A percentile compares a stretch with the other conserved stretches of the same genome.
Evolutionary conservation across 2,329 filamentous ascomycete species (phyloP).

Genomic region (Colletotrichum phormii): DNA sequence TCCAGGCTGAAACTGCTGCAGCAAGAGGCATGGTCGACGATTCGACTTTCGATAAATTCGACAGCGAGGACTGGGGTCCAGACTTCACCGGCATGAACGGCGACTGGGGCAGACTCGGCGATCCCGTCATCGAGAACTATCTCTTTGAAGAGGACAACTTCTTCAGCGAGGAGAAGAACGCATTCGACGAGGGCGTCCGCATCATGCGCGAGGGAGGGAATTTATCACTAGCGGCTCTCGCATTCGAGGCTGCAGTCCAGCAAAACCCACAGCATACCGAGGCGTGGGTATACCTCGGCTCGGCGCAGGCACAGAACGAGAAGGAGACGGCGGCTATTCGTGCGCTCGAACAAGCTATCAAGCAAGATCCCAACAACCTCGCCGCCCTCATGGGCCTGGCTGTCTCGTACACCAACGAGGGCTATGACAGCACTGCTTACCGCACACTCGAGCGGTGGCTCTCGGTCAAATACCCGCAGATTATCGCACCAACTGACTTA

Average conservation of each 20-base stretch:
- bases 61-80: constrained; percentile 80
- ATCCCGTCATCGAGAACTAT: constrained; percentile 88
- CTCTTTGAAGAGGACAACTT: constrained; percentile 96
- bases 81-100: constrained; percentile 72
- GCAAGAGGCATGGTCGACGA: constrained; percentile 78
- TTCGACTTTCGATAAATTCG: constrained; percentile 74
- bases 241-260: constrained; percentile 95
- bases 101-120: constrained; percentile 71
- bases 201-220: constrained; percentile 96
- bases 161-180: constrained; percentile 83
- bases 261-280: constrained; percentile 89
- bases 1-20: constrained; percentile 79
- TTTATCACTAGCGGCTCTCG: constrained; percentile 89
- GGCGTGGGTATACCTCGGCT: constrained; percentile 93
- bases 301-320: constrained; percentile 96
- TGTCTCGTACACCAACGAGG: constrained; percentile 98
- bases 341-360: constrained; percentile 90
- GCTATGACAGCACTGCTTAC: constrained; percentile 97
- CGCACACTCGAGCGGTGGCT: constrained; percentile 97
- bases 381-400: constrained; percentile 94
- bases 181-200: constrained; percentile 91
- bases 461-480: constrained; percentile 89
- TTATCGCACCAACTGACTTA: constrained; percentile 79
- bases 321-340: constrained; percentile 97
- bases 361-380: constrained; percentile 87